These are phyloP conservation scores for Calonectria ilicicola DNA, from an alignment of 2,329 filamentous ascomycete genomes.

Conservation along the genomic window DNA sequence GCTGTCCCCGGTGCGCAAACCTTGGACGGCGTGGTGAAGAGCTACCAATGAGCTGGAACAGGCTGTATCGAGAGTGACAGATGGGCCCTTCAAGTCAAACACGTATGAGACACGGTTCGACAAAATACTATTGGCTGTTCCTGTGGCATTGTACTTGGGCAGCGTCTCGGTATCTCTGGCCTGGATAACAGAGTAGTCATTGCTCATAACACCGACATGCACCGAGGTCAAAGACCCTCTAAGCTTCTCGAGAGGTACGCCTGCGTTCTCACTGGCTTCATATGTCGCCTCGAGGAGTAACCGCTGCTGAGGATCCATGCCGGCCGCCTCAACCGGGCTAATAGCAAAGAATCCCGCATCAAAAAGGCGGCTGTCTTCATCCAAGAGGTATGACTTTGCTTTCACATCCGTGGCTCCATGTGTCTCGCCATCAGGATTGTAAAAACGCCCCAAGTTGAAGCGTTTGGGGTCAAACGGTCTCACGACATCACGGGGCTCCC, in stretches of 20 bases:
- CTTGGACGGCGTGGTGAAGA: slow-evolving; percentile 42
- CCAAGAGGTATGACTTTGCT: slow-evolving; percentile 43
- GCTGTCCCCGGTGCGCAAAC: slow-evolving; percentile 20
- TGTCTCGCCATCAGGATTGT: slow-evolving; percentile 34
- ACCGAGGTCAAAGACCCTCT: slow-evolving; percentile 25
- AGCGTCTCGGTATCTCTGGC: neutral
- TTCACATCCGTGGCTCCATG: slow-evolving; percentile 38
- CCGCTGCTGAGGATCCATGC: slow-evolving; percentile 50
- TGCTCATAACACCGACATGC: slow-evolving; percentile 42
- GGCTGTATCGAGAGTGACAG: slow-evolving; percentile 51
- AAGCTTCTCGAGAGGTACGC: slow-evolving; percentile 5
- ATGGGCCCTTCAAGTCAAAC: slow-evolving; percentile 34
- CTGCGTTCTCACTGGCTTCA: slow-evolving; percentile 36
- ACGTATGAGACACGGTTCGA: slow-evolving; percentile 35
- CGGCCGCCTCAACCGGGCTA: slow-evolving; percentile 28
- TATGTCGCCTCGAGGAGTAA: slow-evolving; percentile 51
- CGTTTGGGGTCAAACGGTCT: neutral
- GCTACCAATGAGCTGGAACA: slow-evolving; percentile 52
- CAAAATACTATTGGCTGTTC: slow-evolving; percentile 19
- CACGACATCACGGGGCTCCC: neutral
- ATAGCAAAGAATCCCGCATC: slow-evolving; percentile 36
- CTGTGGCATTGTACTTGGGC: slow-evolving; percentile 17
- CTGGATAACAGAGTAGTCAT: slow-evolving; percentile 37
- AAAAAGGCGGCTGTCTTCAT: slow-evolving; percentile 30
- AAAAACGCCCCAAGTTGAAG: slow-evolving; percentile 30